These are phyloP conservation scores for Boletus pseudo-olivaceus DNA, from an alignment of 768 basidiomycete genomes.

Conservation along the genomic window DNA sequence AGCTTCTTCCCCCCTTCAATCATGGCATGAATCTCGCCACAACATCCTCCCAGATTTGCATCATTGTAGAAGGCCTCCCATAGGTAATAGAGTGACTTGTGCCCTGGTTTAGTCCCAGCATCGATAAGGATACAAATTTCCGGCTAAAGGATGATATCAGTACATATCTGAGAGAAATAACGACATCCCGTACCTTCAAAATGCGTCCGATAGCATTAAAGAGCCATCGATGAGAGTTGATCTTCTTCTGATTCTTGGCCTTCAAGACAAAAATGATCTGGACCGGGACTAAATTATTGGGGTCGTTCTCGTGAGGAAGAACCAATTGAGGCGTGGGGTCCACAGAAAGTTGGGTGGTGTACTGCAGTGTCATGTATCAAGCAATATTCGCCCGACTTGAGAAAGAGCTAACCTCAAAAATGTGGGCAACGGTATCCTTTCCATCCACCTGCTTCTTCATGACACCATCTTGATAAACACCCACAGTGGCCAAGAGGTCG, in stretches of 20 bases:
- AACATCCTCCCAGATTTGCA: constrained; percentile 76
- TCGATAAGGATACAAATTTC: constrained; percentile 92
- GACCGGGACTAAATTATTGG: constrained; percentile 90
- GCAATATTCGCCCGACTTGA: not conserved
- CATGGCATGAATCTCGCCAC: constrained; percentile 97
- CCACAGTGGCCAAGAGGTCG: constrained; percentile 84
- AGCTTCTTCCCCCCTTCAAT: constrained; percentile 90
- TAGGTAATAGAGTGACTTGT: constrained; percentile 92
- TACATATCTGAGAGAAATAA: not conserved
- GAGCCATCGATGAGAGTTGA: constrained; percentile 93
- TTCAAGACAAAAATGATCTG: constrained; percentile 90
- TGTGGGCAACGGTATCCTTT: constrained; percentile 88
- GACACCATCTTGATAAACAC: constrained; percentile 91
- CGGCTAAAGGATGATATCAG: constrained; percentile 49
- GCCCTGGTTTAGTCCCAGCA: constrained; percentile 95
- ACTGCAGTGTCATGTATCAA: constrained; percentile 44
- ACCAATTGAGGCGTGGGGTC: constrained; percentile 88
- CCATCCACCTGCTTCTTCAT: constrained; percentile 92
- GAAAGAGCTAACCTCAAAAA: constrained; percentile 72
- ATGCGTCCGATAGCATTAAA: constrained; percentile 91
- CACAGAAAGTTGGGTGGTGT: constrained; percentile 94
- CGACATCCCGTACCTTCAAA: constrained; percentile 51
- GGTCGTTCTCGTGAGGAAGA: constrained; percentile 83
- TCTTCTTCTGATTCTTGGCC: constrained; percentile 94
- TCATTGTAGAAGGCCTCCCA: constrained; percentile 92